phyloP scores from a whole-genome alignment of 345 rosid species.

The Heritiera fomes region DNA sequence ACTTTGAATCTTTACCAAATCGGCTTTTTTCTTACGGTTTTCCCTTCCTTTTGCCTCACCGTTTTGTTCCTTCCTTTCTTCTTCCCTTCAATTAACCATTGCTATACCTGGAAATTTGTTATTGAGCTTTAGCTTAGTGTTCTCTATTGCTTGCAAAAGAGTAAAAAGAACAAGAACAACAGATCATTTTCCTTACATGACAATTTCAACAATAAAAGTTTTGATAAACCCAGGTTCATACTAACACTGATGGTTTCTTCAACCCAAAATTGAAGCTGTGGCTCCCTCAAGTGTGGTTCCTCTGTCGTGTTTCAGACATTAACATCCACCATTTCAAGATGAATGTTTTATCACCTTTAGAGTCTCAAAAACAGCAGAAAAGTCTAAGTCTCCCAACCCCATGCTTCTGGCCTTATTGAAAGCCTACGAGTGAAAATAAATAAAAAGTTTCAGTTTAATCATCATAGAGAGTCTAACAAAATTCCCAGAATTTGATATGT shows the following conservation, averaged over 20 bases:
- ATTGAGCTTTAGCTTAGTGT: background rate
- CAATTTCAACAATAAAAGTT: background rate
- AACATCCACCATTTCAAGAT: constrained; percentile 1
- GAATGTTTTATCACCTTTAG: constrained; percentile 48
- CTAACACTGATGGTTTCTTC: background rate
- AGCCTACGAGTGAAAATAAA: constrained; percentile 44
- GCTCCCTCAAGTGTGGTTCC: background rate
- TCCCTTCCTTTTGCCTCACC: background rate
- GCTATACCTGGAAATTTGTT: background rate
- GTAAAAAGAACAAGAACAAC: background rate
- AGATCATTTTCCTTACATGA: background rate
- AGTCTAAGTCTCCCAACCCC: constrained; percentile 84
- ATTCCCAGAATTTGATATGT: background rate
- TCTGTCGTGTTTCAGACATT: background rate
- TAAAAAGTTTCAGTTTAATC: background rate
- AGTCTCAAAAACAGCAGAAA: constrained; percentile 81
- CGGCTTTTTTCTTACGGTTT: background rate
- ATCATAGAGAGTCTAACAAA: background rate
- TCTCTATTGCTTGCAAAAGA: background rate
- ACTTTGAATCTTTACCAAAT: background rate
- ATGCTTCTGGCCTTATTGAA: constrained; percentile 90
- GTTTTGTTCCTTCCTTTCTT: background rate
- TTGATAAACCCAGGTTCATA: background rate
- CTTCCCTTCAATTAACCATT: background rate
- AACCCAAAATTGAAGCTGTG: background rate